Evolutionary conservation across 306 rosid genomes (phyloP), one percentile per base, ranked within the genome.

Genomic region (Lathyrus oleraceus): DNA sequence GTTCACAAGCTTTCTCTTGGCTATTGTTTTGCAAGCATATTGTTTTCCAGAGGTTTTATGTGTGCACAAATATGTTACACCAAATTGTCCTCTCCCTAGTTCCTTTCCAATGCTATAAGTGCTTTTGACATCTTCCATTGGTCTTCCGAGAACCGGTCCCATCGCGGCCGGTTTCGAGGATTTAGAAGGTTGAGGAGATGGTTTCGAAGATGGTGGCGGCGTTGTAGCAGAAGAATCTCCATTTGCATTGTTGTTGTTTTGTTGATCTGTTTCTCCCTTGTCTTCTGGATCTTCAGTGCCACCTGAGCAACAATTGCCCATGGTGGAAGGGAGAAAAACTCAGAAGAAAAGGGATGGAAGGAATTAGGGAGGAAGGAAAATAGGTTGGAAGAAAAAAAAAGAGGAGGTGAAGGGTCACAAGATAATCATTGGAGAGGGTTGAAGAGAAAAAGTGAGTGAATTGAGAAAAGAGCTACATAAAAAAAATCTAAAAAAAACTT

Each of bases 291-390:
- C 79, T 19, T 81, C 86, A 10, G 73, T 69, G 57, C 86, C 78
- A 72, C 87, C 87, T 12, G 97, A 87, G 91, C 97, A 95, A 79
- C 99, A 95, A 58, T 91, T 95, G 70, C 99, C 99, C 99, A 95
- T 95, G 86, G 84, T 32, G 73, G 78, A 48, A 76, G 78, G 78
- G 78, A 70, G 58, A 47, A 28, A 49, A 47, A 47, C 70, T 62
- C 68, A 62, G 67, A 57, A 16, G 42, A 11, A 6, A 62, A 69
- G 5, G 1, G 8, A 15, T 27, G 32, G 25, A 21, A 16, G 36
- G 47, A 53, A 23, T 54, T 3, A 40, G 45, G 47, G 42, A 17
- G 74, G 62, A 48, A 49, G 3, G 58, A 68, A 64, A 16, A 38
- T 65, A 28, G 67, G 69, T 66, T 27, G 63, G 35, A 45, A n/a